These are phyloP conservation scores for Trichoderma koningiopsis DNA, from an alignment of 2,329 filamentous ascomycete species.

Conservation along the genomic window DNA sequence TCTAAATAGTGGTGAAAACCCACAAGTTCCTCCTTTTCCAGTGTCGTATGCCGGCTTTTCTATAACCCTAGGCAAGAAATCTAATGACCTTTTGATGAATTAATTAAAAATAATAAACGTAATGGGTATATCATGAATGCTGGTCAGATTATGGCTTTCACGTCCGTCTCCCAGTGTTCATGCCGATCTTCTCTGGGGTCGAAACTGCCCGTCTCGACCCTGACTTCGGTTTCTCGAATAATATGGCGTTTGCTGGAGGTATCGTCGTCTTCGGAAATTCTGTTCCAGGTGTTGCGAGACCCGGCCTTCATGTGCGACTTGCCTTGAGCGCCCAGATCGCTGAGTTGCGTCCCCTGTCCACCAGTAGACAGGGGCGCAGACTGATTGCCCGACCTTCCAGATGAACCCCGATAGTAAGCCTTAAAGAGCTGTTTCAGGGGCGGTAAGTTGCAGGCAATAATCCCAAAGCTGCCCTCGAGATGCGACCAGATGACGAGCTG, in stretches of 20 bases:
- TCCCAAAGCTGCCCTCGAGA: background rate
- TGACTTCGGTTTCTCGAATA: background rate
- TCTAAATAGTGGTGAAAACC: background rate
- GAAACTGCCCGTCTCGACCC: background rate
- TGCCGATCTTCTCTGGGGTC: background rate
- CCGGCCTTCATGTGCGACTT: background rate
- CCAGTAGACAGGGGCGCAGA: background rate
- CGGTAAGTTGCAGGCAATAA: slow-evolving; percentile 4
- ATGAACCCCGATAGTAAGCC: background rate
- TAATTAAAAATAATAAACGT: background rate
- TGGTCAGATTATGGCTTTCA: background rate
- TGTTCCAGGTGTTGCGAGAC: background rate
- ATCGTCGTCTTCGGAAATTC: background rate
- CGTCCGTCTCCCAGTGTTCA: background rate
- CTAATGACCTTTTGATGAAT: background rate
- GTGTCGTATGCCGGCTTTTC: background rate
- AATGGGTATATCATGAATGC: background rate
- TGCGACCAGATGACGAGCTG: slow-evolving; percentile 7
- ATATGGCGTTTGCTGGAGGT: background rate
- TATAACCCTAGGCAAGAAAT: background rate
- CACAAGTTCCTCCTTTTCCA: background rate
- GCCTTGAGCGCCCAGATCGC: background rate
- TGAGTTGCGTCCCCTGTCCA: background rate
- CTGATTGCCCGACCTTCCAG: background rate
- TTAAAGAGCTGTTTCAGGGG: slow-evolving; percentile 9